phyloP scores from a whole-genome alignment of 192 early-diverging fungal genomes.

The Coemansia sp. region DNA sequence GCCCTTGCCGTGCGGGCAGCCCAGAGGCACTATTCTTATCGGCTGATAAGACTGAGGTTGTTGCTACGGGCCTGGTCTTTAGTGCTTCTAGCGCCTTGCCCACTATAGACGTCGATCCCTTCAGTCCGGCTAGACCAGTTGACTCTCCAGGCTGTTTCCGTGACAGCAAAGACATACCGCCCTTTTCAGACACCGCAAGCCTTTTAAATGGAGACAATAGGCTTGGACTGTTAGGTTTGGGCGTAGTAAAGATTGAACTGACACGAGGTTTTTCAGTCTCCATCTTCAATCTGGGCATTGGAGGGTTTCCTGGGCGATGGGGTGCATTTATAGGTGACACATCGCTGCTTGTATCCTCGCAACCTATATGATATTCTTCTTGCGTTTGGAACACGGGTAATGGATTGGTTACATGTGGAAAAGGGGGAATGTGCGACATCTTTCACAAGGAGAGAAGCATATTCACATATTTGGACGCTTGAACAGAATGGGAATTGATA shows the following conservation, averaged over 20 bases:
- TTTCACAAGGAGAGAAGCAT: neutral
- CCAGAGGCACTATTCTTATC: neutral
- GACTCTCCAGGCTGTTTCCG: constrained; percentile 1
- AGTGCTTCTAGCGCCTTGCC: constrained; percentile 47
- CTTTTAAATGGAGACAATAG: constrained; percentile 18
- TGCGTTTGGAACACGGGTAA: neutral
- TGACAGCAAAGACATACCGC: constrained; percentile 1
- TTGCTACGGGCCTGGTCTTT: constrained; percentile 5
- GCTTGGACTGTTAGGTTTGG: neutral
- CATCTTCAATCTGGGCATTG: neutral
- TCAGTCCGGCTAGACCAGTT: neutral
- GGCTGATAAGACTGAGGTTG: neutral
- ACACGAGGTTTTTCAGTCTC: neutral
- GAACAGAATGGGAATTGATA: neutral
- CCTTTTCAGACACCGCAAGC: constrained; percentile 4
- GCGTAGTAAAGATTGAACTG: neutral
- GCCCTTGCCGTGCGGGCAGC: constrained; percentile 1
- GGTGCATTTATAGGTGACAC: constrained; percentile 18
- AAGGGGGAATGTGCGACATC: neutral
- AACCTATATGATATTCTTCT: constrained; percentile 7
- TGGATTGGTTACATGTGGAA: neutral
- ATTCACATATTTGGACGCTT: neutral
- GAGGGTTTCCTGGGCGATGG: constrained; percentile 30
- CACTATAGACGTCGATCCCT: constrained; percentile 14
- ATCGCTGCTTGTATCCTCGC: constrained; percentile 14